Evolutionary conservation across 345 rosid genomes (phyloP), one percentile per base, ranked within the genome.

Genomic region (Eucalyptus virginea): DNA sequence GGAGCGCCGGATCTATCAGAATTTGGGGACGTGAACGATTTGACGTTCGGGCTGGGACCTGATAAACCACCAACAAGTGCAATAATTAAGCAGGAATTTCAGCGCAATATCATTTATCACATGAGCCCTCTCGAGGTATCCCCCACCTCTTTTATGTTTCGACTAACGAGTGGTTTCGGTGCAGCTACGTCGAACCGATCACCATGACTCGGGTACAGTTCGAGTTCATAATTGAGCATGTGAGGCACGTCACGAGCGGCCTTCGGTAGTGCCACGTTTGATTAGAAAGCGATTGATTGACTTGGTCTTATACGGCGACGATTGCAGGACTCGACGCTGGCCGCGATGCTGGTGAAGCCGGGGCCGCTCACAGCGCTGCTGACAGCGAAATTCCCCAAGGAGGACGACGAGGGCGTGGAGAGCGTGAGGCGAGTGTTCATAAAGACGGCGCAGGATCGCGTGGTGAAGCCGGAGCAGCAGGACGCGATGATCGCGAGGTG

Each of bases 41-140:
- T 95, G 3, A 95, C 93, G 28, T 98, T 94, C 77, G 99, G 98
- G 26, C 88, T 93, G 85, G 99, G 99, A 87, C 34, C 89, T 14
- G 95, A 94, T 69, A 90, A 95, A 12, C 96, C 98, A 89, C 99
- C 99, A 26, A 98, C 99, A 1, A 94, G 94, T 91, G 96, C 96
- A 40, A 40, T 94, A 81, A 45, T 98, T 88, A 96, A 94, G 93
- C 92, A 91, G 42, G 92, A 94, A 50, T 93, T 92, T 87, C 96
- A 93, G 56, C 94, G 97, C 89, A 81, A 94, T 86, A 94, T 98
- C 89, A 48, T 92, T 24, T 97, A 94, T 90, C 98, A 94, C 24
- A 89, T 94, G 96, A 90, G 94, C 91, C 97, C 97, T 88, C 95
- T 42, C 72, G 96, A 96, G 98, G 99, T 97, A 92, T 37, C 11